Evolutionary conservation across 2,329 filamentous ascomycete species (phyloP), one percentile per base, ranked within the genome.

Genomic region (Fusarium succisae): DNA sequence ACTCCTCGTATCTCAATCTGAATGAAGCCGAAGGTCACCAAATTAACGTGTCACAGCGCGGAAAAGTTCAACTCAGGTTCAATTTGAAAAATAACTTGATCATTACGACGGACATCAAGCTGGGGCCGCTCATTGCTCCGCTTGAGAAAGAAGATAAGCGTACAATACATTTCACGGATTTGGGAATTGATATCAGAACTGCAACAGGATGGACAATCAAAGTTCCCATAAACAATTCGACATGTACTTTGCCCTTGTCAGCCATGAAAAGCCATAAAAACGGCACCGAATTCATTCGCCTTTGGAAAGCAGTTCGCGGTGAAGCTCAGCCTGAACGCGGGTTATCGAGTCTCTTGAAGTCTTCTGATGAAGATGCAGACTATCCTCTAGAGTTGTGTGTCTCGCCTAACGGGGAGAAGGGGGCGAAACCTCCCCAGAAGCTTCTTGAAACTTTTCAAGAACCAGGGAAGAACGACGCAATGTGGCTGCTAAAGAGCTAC

Each of bases 401-500:
- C 12, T 45, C 14, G 1, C 8, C 54, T 45, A 0, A 15, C 7
- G 22, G 54, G 28, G 8, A 24, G n/a, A 57, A 0, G 28, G 39
- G 39, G n/a, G 54, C 28, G 28, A 35, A 10, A 22, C 20, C 51
- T 54, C 11, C 24, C 8, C 12, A 20, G 20, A 28, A 26, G 35
- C 20, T 10, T 13, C 7, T 28, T 39, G 7, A n/a, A 54, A 39
- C 24, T 8, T 7, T 1, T 39, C 24, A 10, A 28, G 14, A 41
- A 4, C 51, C 51, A 2, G 24, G 26, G 18, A 18, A 54, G 32
- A 55, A 39, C 24, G 20, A 18, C 8, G 3, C 20, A n/a, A 0
- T n/a, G 7, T 47, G 38, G 39, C 8, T 35, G 3, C 7, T 45
- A 0, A 18, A 35, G 30, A 30, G 30, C 0, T 45, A 4, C 0